phyloP scores from a whole-genome alignment of 2,329 filamentous ascomycete genomes.

The Colletotrichum shisoi region DNA sequence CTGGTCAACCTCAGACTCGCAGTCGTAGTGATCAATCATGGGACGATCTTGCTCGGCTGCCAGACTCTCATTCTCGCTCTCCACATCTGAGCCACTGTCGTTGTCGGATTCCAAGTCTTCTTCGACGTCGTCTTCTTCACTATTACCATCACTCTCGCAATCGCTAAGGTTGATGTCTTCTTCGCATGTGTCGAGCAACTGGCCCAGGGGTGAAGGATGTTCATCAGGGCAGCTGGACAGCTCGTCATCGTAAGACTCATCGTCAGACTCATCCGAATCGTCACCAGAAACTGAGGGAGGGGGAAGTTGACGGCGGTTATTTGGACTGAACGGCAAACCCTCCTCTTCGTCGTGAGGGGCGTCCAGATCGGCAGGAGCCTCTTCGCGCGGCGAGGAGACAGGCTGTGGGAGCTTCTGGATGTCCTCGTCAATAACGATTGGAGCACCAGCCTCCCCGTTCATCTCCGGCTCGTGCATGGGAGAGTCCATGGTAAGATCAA shows the following conservation, averaged over 20 bases:
- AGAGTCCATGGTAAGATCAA: conserved; percentile 28
- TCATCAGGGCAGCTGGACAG: conserved; percentile 21
- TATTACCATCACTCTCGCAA: conserved; percentile 46
- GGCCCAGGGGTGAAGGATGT: conserved; percentile 2
- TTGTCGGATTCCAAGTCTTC: conserved; percentile 40
- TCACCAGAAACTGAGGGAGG: not conserved
- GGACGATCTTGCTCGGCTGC: not conserved
- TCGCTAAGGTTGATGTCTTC: conserved; percentile 31
- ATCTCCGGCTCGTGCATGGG: not conserved
- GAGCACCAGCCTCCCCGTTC: not conserved
- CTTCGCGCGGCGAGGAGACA: not conserved
- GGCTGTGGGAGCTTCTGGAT: not conserved
- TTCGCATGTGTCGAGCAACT: conserved; percentile 9
- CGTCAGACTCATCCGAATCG: conserved; percentile 11
- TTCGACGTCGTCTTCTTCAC: conserved; percentile 42
- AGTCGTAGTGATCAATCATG: not conserved
- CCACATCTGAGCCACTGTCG: conserved; percentile 15
- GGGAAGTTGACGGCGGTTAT: not conserved
- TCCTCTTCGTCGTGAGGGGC: conserved; percentile 29
- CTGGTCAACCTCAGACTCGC: not conserved
- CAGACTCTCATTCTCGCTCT: conserved; percentile 1
- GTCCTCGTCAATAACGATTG: conserved; percentile 14
- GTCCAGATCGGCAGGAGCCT: conserved; percentile 11
- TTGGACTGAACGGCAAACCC: not conserved
- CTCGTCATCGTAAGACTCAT: conserved; percentile 10